These are phyloP conservation scores for Hypoxylon sp. DNA, from an alignment of 2,329 filamentous ascomycete genomes.

Conservation along the genomic window DNA sequence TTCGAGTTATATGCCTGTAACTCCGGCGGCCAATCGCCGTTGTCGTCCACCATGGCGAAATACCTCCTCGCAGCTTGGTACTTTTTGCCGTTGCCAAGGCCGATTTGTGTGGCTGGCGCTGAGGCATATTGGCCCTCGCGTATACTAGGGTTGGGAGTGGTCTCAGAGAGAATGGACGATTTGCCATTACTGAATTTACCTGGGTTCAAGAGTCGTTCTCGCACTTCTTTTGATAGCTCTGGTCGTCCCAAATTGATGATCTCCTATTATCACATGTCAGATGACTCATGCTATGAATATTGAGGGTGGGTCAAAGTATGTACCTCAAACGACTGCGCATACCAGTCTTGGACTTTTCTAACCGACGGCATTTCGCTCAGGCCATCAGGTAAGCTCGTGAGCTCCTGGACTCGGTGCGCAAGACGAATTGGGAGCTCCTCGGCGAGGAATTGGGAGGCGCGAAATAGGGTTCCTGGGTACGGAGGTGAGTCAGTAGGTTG, in stretches of 20 bases:
- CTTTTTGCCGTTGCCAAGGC: conserved; percentile 63
- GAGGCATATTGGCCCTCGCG: conserved; percentile 84
- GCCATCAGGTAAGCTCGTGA: conserved; percentile 92
- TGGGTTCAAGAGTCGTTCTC: conserved; percentile 82
- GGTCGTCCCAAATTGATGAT: conserved; percentile 90
- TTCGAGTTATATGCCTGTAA: conserved; percentile 93
- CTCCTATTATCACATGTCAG: conserved; percentile 72
- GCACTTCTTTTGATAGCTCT: conserved; percentile 80
- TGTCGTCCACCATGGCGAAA: conserved; percentile 92
- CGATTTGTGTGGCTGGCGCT: conserved; percentile 64
- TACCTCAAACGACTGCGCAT: conserved; percentile 99
- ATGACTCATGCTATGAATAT: conserved; percentile 52
- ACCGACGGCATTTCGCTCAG: conserved; percentile 99
- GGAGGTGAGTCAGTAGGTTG: conserved; percentile 30
- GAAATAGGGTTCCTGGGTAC: conserved; percentile 86
- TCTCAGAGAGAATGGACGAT: conserved; percentile 80
- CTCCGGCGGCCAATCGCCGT: conserved; percentile 91
- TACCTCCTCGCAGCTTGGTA: conserved; percentile 78
- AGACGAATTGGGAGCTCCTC: conserved; percentile 98
- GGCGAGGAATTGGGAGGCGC: conserved; percentile 97
- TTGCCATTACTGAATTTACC: conserved; percentile 67
- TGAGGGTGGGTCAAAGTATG: conserved; percentile 49
- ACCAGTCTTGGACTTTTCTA: conserved; percentile 95
- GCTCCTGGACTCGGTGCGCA: conserved; percentile 95
- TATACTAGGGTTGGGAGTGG: conserved; percentile 91